phyloP scores from a whole-genome alignment of 164 flowering plant genomes.

The Brasenia schreberi region DNA sequence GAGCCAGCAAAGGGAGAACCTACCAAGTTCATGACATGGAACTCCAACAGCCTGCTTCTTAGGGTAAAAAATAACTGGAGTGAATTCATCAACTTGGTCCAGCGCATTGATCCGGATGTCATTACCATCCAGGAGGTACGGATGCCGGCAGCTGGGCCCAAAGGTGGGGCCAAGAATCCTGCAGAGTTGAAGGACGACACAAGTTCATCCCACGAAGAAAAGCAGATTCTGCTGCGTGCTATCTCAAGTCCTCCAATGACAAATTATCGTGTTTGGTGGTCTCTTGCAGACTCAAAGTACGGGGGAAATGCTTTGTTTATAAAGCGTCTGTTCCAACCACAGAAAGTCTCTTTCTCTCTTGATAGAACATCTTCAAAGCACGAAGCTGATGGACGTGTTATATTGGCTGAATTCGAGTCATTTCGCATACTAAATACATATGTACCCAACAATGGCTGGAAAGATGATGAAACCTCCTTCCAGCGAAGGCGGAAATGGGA shows the following conservation, averaged over 20 bases:
- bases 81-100: constrained; percentile 53
- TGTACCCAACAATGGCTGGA: constrained; percentile 97
- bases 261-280: constrained; percentile 86
- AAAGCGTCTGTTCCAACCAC: constrained; percentile 69
- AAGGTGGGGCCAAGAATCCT: constrained; percentile 62
- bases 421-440: constrained; percentile 70
- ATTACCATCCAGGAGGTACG: constrained; percentile 96
- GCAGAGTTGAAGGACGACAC: constrained; percentile 92
- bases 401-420: constrained; percentile 86
- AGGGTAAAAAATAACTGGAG: constrained; percentile 85
- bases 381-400: constrained; percentile 90
- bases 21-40: constrained; percentile 83
- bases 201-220: constrained; percentile 72
- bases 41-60: constrained; percentile 87
- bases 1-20: constrained; percentile 10
- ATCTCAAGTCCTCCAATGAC: constrained; percentile 73
- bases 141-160: constrained; percentile 93
- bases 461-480: constrained; percentile 84
- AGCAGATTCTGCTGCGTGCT: constrained; percentile 84
- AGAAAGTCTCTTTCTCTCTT: constrained; percentile 61
- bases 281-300: constrained; percentile 90
- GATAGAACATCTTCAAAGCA: constrained; percentile 69
- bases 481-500: constrained; percentile 98
- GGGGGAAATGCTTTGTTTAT: constrained; percentile 87
- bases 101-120: constrained; percentile 68